Base-by-base conservation (phyloP, 225 moss, liverwort and hornwort species). In the Polytrichum commune region DNA sequence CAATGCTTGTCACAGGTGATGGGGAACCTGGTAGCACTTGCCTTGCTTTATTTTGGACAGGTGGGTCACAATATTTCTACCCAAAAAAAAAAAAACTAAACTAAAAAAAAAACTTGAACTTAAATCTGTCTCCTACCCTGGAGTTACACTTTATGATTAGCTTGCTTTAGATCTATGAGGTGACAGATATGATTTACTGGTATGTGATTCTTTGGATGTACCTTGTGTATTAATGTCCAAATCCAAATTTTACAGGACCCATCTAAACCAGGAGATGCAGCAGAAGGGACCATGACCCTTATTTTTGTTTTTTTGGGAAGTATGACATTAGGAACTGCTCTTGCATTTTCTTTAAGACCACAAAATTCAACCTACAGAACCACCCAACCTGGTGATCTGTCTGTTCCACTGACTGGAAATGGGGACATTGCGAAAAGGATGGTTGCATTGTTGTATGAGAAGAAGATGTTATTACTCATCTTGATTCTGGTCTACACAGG, bases 401-500 rank as follows among this genome's bases (percentile, higher is more conserved):
- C 68, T 55, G 22, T 27, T 19, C 72, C 78, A 26, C 69, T 73
- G 30, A 64, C 64, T 46, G 60, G 71, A 57, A 77, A 64, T 65
- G 67, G 78, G 57, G 76, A 88, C 46, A 79, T 79, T 67, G 64
- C 72, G 1, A 93, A 84, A 75, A 81, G 81, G 58, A 91, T 91
- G 33, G 79, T 93, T 29, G 74, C 85, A 66, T 78, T 95, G 53
- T 80, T 91, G 24, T 84, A 57, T 70, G 94, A 98, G 58, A 82
- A 83, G 75, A 93, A 87, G 84, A 92, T 95, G 95, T 74, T 93
- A 78, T 70, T 95, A 32, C 88, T 98, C 30, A 88, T 87, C 63
- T 80, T 82, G 77, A 65, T 93, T 69, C 75, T 93, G 54, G 61
- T 92, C 20, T 98, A 98, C 58, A 87, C 94, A 29, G 94, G 97